A percentile compares a stretch with the other conserved stretches of the same genome.
Evolutionary conservation across 495 filamentous ascomycete species (phyloP).

Genomic region (Xylaria cubensis): DNA sequence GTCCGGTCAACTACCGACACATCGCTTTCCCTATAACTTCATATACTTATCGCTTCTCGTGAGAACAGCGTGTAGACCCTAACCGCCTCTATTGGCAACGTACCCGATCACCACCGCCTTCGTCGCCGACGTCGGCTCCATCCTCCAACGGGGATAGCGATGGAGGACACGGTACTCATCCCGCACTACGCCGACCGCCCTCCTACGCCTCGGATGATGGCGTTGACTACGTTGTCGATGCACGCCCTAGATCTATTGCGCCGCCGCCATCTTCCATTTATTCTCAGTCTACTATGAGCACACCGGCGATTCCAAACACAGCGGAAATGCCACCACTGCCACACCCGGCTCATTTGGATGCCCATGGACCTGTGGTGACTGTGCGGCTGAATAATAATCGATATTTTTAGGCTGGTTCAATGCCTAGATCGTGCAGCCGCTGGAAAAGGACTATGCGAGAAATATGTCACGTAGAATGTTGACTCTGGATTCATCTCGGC

Average conservation of each 20-base stretch:
- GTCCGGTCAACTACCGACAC: not conserved
- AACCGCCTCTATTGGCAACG: slow-evolving; percentile 81
- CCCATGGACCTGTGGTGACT: slow-evolving; percentile 28
- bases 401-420: not conserved
- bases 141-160: slow-evolving; percentile 32
- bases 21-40: slow-evolving; percentile 17
- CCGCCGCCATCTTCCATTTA: slow-evolving; percentile 34
- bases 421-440: not conserved
- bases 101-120: slow-evolving; percentile 44
- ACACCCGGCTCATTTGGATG: slow-evolving; percentile 53
- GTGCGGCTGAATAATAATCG: too few relatives aligned
- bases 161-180: slow-evolving; percentile 35
- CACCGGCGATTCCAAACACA: slow-evolving; percentile 25
- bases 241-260: slow-evolving; percentile 60
- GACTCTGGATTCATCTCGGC: not conserved
- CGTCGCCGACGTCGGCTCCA: not conserved
- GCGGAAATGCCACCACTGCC: slow-evolving; percentile 50
- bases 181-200: slow-evolving; percentile 59
- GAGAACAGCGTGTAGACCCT: slow-evolving; percentile 71
- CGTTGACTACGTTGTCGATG: slow-evolving; percentile 70
- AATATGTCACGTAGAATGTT: not conserved
- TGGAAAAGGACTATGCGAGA: not conserved
- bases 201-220: slow-evolving; percentile 77
- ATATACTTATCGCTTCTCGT: slow-evolving; percentile 26
- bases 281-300: slow-evolving; percentile 9